Base-by-base conservation (phyloP, 768 basidiomycete species). In the Neoboletus brunneissimus region DNA sequence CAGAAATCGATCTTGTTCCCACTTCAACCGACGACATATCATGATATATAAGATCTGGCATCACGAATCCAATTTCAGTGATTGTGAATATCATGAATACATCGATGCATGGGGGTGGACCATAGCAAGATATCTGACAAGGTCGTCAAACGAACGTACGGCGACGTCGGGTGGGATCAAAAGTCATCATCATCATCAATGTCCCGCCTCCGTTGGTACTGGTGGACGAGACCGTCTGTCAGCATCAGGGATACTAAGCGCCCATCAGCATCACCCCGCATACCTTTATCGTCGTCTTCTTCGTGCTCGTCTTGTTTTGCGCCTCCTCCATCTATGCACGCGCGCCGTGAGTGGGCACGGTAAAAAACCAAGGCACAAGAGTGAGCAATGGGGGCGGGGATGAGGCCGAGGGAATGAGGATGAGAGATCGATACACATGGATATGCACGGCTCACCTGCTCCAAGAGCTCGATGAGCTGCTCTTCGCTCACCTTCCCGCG, bases 381-480 rank as follows among this genome's bases (percentile, higher is more conserved):
- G 23, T 43, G 15, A 2, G n/a, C n/a, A n/a, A n/a, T n/a, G 34
- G 13, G 13, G 13, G 13, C 12, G 34, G 27, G 20, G 35, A 18
- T 37, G n/a, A 23, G 35, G 25, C 32, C 10, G 31, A 13, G 5
- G 27, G 38, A 25, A n/a, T 16, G 20, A 22, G 15, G 20, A 32
- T 22, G n/a, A 22, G n/a, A 1, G 13, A 16, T 41, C 7, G 3
- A 35, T 15, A 20, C 20, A 9, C 23, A 4, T n/a, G 38, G 4
- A 40, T 8, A 31, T 9, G 41, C 5, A 20, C 11, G 32, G 27
- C 65, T 60, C 58, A 88, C 94, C 81, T 96, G 91, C 62, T 95
- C 89, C 56, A 96, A 79, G 35, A 96, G 75, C 47, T 85, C 86
- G 61, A 97, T 91, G 52, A 97, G 79, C 68, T 94, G 91, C 46